Evolutionary conservation across 1,284 basidiomycete genomes (phyloP).

Genomic region (Inonotus obliquus): DNA sequence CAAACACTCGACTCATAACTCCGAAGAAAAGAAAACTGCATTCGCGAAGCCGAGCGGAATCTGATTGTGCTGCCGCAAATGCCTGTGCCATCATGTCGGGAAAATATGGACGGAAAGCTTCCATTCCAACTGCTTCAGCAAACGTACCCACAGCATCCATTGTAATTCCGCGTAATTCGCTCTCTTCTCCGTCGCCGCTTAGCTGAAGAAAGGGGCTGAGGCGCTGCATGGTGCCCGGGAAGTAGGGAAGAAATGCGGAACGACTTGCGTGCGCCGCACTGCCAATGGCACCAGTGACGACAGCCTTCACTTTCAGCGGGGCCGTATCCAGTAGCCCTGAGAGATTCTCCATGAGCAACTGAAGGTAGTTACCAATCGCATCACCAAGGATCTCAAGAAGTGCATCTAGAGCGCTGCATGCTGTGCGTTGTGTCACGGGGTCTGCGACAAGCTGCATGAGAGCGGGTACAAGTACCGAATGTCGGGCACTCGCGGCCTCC

Average conservation of each 20-base stretch:
- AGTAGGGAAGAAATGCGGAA: constrained; percentile 91
- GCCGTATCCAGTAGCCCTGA: constrained; percentile 86
- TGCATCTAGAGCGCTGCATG: constrained; percentile 95
- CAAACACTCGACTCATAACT: constrained; percentile 95
- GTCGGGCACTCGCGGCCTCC: constrained; percentile 86
- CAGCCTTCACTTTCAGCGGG: constrained; percentile 84
- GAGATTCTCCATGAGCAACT: constrained; percentile 94
- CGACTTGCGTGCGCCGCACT: constrained; percentile 98
- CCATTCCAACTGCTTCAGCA: constrained; percentile 94
- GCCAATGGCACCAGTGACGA: constrained; percentile 97
- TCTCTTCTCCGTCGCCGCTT: constrained; percentile 79
- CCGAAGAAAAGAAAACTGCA: constrained; percentile 99
- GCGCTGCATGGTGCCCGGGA: constrained; percentile 87
- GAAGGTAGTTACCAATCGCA: constrained; percentile 87
- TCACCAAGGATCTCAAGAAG: constrained; percentile 92
- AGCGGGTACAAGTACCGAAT: constrained; percentile 83
- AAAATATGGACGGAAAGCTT: constrained; percentile 95
- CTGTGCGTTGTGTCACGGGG: constrained; percentile 82
- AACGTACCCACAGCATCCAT: constrained; percentile 99
- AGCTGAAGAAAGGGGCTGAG: constrained; percentile 86
- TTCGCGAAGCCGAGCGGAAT: constrained; percentile 86
- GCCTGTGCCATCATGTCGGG: constrained; percentile 94
- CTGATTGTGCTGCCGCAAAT: constrained; percentile 86
- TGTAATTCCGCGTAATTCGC: constrained; percentile 93
- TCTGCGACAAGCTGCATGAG: constrained; percentile 92